phyloP scores from a whole-genome alignment of 148 eudicot genomes.

The Vaccinium macrocarpon region DNA sequence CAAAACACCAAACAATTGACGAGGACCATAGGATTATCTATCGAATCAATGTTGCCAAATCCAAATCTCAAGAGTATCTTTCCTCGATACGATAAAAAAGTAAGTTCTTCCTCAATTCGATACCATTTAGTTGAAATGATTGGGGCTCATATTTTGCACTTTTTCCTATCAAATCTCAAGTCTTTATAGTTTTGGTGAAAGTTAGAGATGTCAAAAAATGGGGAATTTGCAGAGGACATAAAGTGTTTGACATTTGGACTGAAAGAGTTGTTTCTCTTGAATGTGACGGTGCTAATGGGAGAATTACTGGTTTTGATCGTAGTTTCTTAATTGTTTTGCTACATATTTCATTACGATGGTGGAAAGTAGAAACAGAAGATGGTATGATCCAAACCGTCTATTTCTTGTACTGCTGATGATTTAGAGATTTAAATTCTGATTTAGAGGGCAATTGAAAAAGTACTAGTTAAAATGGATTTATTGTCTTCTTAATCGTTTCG shows the following conservation, averaged over 20 bases:
- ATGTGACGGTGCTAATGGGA: not conserved
- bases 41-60: no score
- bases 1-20: no score
- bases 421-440: no score
- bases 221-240: not conserved
- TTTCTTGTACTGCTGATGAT: no score
- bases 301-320: not conserved
- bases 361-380: no score
- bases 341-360: no score
- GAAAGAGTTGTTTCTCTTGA: conserved; percentile 30
- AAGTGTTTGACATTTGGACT: conserved; percentile 39
- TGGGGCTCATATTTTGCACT: not conserved
- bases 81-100: not conserved
- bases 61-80: not conserved
- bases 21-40: no score
- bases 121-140: not conserved
- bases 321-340: no score
- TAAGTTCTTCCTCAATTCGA: not conserved
- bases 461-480: no score
- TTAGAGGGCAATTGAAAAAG: no score
- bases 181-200: not conserved
- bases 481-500: no score
- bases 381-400: no score
- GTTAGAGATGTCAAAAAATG: not conserved
- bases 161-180: not conserved